Evolutionary conservation across 2,329 filamentous ascomycete genomes (phyloP).

Genomic region (Aureobasidium uvarum): DNA sequence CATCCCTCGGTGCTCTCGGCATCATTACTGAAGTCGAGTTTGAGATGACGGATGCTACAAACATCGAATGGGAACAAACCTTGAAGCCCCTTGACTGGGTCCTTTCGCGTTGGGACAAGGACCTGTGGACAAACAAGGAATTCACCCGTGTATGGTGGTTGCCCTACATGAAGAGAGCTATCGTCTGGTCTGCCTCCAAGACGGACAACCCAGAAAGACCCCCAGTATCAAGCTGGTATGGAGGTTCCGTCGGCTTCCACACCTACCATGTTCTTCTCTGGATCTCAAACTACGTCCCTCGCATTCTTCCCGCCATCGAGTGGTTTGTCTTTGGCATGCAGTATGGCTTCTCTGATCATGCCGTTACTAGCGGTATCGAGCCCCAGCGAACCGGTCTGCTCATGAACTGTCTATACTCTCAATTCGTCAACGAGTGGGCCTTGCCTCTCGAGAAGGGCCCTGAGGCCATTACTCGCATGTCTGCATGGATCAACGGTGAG

Average conservation of each 20-base stretch:
- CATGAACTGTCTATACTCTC: constrained; percentile 98
- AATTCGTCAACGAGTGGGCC: constrained; percentile 98
- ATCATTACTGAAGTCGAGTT: constrained; percentile 90
- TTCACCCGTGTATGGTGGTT: constrained; percentile 98
- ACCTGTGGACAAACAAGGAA: constrained; percentile 79
- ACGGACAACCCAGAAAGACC: constrained; percentile 61
- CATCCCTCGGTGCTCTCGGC: constrained; percentile 85
- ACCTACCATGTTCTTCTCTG: constrained; percentile 90
- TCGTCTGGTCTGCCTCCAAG: constrained; percentile 86
- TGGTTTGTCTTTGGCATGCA: constrained; percentile 98
- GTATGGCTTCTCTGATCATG: constrained; percentile 78
- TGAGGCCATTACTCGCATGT: constrained; percentile 78
- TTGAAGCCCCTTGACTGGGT: constrained; percentile 69
- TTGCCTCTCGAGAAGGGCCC: constrained; percentile 82
- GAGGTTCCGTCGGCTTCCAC: constrained; percentile 76
- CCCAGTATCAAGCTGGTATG: constrained; percentile 73
- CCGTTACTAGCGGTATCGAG: constrained; percentile 71
- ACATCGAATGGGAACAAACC: constrained; percentile 82
- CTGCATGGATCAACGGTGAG: constrained; percentile 80
- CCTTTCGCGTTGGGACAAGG: constrained; percentile 66
- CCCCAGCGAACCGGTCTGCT: constrained; percentile 75
- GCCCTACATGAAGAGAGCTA: constrained; percentile 82
- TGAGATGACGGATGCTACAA: constrained; percentile 73
- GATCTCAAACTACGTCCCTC: constrained; percentile 72
- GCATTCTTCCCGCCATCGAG: constrained; percentile 81